Evolutionary conservation across 1,284 basidiomycete species (phyloP).

Genomic region (Ustilago sp.): DNA sequence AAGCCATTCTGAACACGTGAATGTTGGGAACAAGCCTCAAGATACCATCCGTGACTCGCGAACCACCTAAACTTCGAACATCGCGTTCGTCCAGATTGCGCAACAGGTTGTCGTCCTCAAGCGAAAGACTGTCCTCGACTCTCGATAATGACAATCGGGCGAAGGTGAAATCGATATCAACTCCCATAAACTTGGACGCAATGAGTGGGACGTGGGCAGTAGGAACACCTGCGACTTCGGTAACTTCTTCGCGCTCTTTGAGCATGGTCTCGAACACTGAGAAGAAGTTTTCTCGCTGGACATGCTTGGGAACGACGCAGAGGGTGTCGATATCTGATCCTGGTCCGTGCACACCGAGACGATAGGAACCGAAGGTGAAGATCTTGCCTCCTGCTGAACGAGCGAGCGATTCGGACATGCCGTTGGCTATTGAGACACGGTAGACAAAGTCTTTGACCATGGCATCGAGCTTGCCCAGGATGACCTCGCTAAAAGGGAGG

Average conservation of each 20-base stretch:
- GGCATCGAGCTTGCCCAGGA: conserved; percentile 87
- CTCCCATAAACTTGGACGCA: conserved; percentile 88
- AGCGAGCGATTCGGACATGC: conserved; percentile 87
- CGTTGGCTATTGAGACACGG: conserved; percentile 80
- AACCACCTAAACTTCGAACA: conserved; percentile 95
- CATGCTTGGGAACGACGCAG: conserved; percentile 95
- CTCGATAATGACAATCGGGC: conserved; percentile 83
- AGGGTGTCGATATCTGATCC: conserved; percentile 98
- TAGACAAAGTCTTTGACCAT: conserved; percentile 95
- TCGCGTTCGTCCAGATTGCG: conserved; percentile 94
- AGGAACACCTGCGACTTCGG: conserved; percentile 91
- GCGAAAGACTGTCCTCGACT: conserved; percentile 89
- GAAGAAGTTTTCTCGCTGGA: conserved; percentile 96
- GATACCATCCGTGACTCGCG: conserved; percentile 95
- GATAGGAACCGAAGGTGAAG: conserved; percentile 91
- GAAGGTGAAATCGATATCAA: conserved; percentile 94
- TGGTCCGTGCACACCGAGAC: conserved; percentile 92
- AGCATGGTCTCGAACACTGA: conserved; percentile 90
- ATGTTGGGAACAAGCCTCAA: conserved; percentile 94
- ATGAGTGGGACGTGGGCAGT: conserved; percentile 97
- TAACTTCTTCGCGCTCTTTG: conserved; percentile 83
- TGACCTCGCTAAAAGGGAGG: conserved; percentile 79
- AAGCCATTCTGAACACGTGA: conserved; percentile 89
- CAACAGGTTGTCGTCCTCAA: conserved; percentile 90
- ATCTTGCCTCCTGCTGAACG: conserved; percentile 94